A percentile compares a stretch with the other conserved stretches of the same genome.
Evolutionary conservation across 2,329 filamentous ascomycete species (phyloP).

Genomic region (Penicillium verrucosum): DNA sequence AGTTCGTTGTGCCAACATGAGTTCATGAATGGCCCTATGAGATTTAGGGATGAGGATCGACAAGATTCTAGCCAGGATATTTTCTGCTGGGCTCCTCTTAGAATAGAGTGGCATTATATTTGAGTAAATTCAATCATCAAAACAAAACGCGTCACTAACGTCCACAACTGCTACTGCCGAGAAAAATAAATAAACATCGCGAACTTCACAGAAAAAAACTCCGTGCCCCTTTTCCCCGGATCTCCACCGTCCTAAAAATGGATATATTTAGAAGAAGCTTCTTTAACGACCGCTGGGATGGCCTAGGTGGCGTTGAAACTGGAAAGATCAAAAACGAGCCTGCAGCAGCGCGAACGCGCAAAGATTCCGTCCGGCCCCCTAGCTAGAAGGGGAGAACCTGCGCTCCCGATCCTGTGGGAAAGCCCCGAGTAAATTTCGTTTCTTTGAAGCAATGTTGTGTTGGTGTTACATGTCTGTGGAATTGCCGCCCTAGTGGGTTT

Average conservation of each 20-base stretch:
- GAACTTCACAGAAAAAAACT: background rate
- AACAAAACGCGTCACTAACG: background rate
- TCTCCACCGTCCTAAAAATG: conserved; percentile 2
- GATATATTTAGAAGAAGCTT: conserved; percentile 23
- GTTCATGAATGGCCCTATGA: background rate
- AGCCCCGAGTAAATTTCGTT: background rate
- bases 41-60: background rate
- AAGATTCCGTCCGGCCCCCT: conserved; percentile 8
- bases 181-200: background rate
- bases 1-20: background rate
- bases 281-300: conserved; percentile 18
- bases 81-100: background rate
- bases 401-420: background rate
- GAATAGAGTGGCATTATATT: background rate
- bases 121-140: background rate
- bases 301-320: conserved; percentile 22
- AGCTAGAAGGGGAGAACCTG: background rate
- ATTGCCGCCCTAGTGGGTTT: background rate
- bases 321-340: conserved; percentile 16
- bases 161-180: background rate
- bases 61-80: background rate
- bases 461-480: background rate
- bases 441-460: conserved; percentile 1
- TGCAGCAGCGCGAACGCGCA: conserved; percentile 22
- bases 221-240: conserved; percentile 1